Evolutionary conservation across 306 rosid species (phyloP).

Genomic region (Alnus glutinosa): DNA sequence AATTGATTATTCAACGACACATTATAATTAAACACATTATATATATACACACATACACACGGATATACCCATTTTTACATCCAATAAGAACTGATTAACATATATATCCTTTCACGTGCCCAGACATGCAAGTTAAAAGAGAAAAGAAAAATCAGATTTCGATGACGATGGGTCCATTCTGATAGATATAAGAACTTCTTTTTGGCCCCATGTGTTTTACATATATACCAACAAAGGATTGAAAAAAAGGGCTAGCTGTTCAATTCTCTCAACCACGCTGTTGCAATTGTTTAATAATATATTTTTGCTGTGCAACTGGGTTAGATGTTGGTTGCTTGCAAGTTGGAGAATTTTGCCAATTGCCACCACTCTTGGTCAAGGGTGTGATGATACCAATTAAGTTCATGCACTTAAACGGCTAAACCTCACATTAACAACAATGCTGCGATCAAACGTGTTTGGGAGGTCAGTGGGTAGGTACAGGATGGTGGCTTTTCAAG

Average conservation of each 20-base stretch:
- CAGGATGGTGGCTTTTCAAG: constrained; percentile 21
- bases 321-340: constrained; percentile 27
- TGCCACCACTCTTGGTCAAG: constrained; percentile 21
- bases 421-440: neutral
- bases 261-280: neutral
- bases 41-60: too few species aligned
- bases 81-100: too few species aligned
- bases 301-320: neutral
- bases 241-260: neutral
- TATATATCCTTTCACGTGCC: neutral
- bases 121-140: neutral
- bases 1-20: too few species aligned
- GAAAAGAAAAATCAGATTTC: neutral
- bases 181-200: neutral
- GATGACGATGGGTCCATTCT: neutral
- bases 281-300: neutral
- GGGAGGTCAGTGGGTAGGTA: constrained; percentile 25
- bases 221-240: neutral
- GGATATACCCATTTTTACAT: too few species aligned
- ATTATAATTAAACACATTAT: too few species aligned
- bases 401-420: constrained; percentile 27
- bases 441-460: neutral
- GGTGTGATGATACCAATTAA: constrained; percentile 22
- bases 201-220: neutral
- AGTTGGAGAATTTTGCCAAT: constrained; percentile 21